Percentiles rank a stretch among this genome's conserved stretches.
Conservation (phyloP, 495 filamentous ascomycete species). For the Lentithecium fluviatile region DNA sequence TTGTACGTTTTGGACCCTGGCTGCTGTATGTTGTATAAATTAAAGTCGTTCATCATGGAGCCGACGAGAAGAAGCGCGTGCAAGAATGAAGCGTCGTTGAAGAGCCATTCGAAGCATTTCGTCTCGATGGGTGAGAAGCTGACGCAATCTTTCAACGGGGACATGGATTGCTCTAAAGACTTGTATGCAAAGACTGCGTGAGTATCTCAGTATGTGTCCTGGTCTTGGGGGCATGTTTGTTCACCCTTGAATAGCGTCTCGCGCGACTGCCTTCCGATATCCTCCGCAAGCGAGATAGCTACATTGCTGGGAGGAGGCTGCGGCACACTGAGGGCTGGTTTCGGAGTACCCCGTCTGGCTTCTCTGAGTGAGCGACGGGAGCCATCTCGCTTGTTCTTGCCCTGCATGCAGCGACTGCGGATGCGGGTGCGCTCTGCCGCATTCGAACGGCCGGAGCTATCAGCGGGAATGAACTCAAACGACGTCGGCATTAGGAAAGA, state of each 20-base stretch:
- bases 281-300: neutral
- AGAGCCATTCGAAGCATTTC: neutral
- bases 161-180: neutral
- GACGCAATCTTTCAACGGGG: slow-evolving; percentile 3
- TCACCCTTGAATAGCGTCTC: slow-evolving; percentile 7
- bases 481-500: neutral
- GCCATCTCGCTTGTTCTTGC: slow-evolving; percentile 9
- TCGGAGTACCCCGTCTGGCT: neutral
- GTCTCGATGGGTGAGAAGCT: neutral
- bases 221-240: neutral
- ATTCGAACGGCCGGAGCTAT: neutral
- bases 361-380: slow-evolving; percentile 4
- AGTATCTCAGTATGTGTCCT: too few relatives aligned
- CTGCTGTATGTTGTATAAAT: too few relatives aligned
- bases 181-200: neutral
- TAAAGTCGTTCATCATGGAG: neutral
- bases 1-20: neutral
- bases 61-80: neutral
- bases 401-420: slow-evolving; percentile 16
- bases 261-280: neutral
- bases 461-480: slow-evolving; percentile 7
- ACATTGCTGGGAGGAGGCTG: too few relatives aligned
- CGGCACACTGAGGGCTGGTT: neutral
- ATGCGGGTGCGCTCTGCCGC: neutral
- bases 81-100: slow-evolving; percentile 8